Percentiles rank a stretch among this genome's conserved stretches.
phyloP scores from a whole-genome alignment of 768 basidiomycete genomes.

The Psilocybe tampanensis region DNA sequence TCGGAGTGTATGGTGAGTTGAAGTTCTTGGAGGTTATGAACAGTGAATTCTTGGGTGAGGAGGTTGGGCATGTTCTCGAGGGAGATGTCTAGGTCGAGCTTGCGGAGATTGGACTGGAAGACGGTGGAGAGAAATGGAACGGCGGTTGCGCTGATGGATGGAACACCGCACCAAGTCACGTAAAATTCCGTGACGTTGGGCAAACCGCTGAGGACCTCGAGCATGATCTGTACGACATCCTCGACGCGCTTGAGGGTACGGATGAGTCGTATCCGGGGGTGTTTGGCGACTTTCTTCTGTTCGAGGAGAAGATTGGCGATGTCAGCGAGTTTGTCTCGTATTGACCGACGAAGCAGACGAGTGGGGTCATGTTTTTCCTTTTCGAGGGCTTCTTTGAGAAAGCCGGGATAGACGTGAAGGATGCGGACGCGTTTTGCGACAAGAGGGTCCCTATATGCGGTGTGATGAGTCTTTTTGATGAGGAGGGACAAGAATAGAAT shows the following conservation, averaged over 20 bases:
- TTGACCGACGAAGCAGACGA: constrained; percentile 21
- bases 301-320: constrained; percentile 37
- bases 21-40: constrained; percentile 41
- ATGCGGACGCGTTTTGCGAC: constrained; percentile 51
- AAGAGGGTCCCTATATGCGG: constrained; percentile 41
- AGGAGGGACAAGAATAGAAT: constrained; percentile 1
- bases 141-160: constrained; percentile 25
- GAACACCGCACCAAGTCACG: constrained; percentile 50
- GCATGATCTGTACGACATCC: constrained; percentile 41
- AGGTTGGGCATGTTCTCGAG: constrained; percentile 42
- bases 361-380: constrained; percentile 20
- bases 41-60: constrained; percentile 29
- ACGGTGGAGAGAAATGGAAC: constrained; percentile 35
- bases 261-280: constrained; percentile 28
- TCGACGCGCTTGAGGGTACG: constrained; percentile 34
- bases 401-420: constrained; percentile 50
- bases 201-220: constrained; percentile 44
- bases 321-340: constrained; percentile 32
- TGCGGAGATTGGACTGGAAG: constrained; percentile 39
- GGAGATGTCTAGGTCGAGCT: constrained; percentile 44
- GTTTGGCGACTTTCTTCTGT: constrained; percentile 27
- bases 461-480: neutral
- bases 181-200: constrained; percentile 51
- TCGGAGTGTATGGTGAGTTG: constrained; percentile 45
- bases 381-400: constrained; percentile 43